phyloP scores from a whole-genome alignment of 352 stramenopile species.

The Globisporangium splendens region DNA sequence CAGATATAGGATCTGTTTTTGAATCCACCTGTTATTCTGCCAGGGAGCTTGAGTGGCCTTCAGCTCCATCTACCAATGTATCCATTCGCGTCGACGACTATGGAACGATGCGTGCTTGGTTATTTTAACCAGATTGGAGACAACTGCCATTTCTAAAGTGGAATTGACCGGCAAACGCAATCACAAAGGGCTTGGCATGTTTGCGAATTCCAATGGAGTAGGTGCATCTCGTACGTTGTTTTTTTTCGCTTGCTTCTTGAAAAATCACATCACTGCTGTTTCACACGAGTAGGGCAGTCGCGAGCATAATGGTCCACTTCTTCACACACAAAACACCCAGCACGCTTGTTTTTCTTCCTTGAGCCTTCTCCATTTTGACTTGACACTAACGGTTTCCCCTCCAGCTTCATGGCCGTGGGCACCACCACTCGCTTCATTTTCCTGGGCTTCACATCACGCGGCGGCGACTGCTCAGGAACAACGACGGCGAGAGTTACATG shows the following conservation, averaged over 20 bases:
- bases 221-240: not conserved
- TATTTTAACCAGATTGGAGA: too few species aligned
- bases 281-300: conserved; percentile 20
- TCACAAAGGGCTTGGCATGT: not conserved
- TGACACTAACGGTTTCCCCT: not conserved
- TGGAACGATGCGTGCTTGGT: too few species aligned
- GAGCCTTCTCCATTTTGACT: not conserved
- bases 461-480: not conserved
- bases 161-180: too few species aligned
- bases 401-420: not conserved
- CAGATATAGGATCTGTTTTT: too few species aligned
- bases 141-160: too few species aligned
- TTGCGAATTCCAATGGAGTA: not conserved
- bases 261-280: conserved; percentile 10
- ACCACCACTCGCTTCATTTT: not conserved
- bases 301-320: conserved; percentile 21
- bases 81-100: too few species aligned
- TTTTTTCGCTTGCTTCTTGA: not conserved
- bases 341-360: conserved; percentile 7
- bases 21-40: too few species aligned
- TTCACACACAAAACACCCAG: conserved; percentile 6
- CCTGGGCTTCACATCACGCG: not conserved
- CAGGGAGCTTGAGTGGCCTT: too few species aligned
- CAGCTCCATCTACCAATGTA: too few species aligned
- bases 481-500: not conserved